Percentiles rank a stretch among this genome's conserved stretches.
Conservation (phyloP, 495 filamentous ascomycete species). For the Talaromyces ruber region DNA sequence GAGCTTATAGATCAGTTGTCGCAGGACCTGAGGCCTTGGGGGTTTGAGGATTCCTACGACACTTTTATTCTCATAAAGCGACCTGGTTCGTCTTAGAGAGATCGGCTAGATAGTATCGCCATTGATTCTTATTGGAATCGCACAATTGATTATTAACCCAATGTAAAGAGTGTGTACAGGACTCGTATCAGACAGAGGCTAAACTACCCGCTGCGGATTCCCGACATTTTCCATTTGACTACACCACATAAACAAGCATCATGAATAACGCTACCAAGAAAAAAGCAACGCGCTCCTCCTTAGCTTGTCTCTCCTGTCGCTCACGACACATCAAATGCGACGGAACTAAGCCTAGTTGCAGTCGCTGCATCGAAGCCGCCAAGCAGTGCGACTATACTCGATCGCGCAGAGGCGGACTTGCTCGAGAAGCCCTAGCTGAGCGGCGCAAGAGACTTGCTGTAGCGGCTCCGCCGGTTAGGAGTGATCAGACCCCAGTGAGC, state of each 20-base stretch:
- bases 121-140: too few relatives aligned
- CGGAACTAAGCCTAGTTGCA: constrained; percentile 11
- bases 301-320: constrained; percentile 19
- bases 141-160: too few relatives aligned
- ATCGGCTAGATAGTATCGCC: too few relatives aligned
- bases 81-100: too few relatives aligned
- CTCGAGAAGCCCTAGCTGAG: constrained; percentile 15
- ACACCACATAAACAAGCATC: neutral
- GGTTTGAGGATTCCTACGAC: neutral
- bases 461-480: neutral
- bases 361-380: constrained; percentile 30
- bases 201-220: too few relatives aligned
- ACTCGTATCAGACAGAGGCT: too few relatives aligned
- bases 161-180: too few relatives aligned
- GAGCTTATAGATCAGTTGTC: neutral
- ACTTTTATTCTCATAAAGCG: neutral
- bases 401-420: constrained; percentile 44
- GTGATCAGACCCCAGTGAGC: neutral
- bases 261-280: neutral
- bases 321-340: constrained; percentile 20
- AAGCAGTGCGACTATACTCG: constrained; percentile 39
- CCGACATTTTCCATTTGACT: neutral
- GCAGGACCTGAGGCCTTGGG: neutral
- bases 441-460: constrained; percentile 13
- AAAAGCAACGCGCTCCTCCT: constrained; percentile 7